phyloP scores from a whole-genome alignment of 73 alveolate species.

The Halteria grandinella region DNA sequence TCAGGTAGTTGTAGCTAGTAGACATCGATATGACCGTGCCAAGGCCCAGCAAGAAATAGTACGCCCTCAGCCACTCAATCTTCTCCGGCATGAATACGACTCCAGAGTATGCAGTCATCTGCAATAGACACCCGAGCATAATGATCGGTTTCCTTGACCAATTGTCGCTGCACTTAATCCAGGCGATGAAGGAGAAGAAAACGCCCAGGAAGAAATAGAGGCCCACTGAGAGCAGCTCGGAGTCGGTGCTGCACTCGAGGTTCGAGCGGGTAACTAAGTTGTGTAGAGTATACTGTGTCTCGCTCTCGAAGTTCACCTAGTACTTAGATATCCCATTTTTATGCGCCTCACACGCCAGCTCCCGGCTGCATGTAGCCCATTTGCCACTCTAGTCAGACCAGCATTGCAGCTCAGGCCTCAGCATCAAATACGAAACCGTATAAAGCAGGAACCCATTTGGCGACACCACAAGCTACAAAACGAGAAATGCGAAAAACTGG shows the following conservation, averaged over 20 bases:
- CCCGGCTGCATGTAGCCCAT: not conserved
- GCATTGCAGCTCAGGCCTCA: not conserved
- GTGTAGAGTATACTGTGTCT: not conserved
- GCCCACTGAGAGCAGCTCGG: conserved; percentile 1
- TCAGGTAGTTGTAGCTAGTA: not conserved
- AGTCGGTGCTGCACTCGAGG: not conserved
- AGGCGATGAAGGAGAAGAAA: not conserved
- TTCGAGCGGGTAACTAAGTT: not conserved
- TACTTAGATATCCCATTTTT: not conserved
- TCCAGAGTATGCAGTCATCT: conserved; percentile 4
- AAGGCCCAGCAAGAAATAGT: conserved; percentile 7
- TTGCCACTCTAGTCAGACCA: not conserved
- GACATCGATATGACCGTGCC: not conserved
- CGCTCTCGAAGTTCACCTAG: not conserved
- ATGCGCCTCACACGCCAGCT: not conserved
- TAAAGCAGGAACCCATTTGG: conserved; percentile 20
- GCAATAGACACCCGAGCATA: not conserved
- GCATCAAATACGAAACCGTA: conserved; percentile 1
- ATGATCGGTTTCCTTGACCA: not conserved
- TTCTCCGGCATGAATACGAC: not conserved
- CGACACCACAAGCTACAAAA: not conserved
- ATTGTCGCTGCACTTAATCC: conserved; percentile 14
- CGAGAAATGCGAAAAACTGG: not conserved
- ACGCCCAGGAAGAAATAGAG: conserved; percentile 25
- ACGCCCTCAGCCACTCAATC: not conserved